These are phyloP conservation scores for Cladorrhinum sp. DNA, from an alignment of 2,329 filamentous ascomycete species.

Conservation along the genomic window DNA sequence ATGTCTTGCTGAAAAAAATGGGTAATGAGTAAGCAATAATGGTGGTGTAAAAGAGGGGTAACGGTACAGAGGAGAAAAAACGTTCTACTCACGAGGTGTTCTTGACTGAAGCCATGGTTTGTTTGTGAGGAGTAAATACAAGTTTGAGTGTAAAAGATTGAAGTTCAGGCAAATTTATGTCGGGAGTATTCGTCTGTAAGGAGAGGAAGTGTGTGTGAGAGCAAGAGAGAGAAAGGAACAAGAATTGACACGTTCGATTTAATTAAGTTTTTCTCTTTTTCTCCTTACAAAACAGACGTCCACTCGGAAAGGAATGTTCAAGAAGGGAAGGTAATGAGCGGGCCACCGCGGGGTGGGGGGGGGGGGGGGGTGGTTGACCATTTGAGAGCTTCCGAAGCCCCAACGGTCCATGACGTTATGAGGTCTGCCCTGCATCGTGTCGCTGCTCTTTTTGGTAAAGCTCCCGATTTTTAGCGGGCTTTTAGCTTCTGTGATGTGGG, in stretches of 20 bases:
- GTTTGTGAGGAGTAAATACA: background rate
- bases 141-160: background rate
- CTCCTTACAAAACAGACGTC: no score
- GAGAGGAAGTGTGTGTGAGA: no score
- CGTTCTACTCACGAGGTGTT: slow-evolving; percentile 22
- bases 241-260: no score
- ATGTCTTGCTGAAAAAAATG: slow-evolving; percentile 49
- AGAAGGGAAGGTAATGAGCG: background rate
- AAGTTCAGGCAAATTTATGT: no score
- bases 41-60: no score
- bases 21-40: no score
- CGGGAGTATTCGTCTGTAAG: no score
- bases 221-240: no score
- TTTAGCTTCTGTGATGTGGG: background rate
- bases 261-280: no score
- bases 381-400: background rate
- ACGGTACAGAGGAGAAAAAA: background rate
- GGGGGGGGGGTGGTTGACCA: background rate
- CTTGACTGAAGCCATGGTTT: slow-evolving; percentile 21
- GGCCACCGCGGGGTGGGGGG: background rate
- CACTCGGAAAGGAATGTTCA: background rate
- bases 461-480: background rate
- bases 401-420: background rate
- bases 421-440: background rate
- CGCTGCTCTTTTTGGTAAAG: background rate